Base-by-base conservation (phyloP, 306 rosid genomes). In the Fagus sylvatica region DNA sequence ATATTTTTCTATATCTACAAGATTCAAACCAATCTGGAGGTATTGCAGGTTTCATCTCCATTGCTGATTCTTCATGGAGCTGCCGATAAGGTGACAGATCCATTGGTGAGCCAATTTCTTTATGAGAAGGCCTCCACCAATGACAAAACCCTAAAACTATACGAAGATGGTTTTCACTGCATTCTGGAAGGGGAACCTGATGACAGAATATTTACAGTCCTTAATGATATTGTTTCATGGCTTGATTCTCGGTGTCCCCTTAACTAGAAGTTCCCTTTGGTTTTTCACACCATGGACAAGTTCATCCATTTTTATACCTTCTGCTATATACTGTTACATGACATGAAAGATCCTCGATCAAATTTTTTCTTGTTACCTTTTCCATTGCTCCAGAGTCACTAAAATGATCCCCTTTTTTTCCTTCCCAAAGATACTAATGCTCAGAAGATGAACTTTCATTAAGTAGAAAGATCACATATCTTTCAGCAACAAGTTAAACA, bases 101-200 rank as follows among this genome's bases (percentile, higher is more conserved):
- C 97, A 22, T 43, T 65, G 19, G 93, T 89, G 75, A 94, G 98
- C 72, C 84, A 79, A 69, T 91, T 79, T 89, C 95, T 94, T 11
- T 94, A 90, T 60, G 93, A 91, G 86, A 89, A 75, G 55, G 94
- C 98, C 1, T 88, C 93, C 6, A 86, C 93, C 80, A 79, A 80
- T 56, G 94, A 94, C 80, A 89, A 94, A 87, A 90, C 90, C 59
- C 78, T 91, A 15, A 85, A 88, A 83, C 85, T 89, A 7, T 90
- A 92, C 61, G 91, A 86, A 59, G 94, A 79, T 77, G 87, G 94
- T 30, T 90, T 78, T 83, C 96, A 94, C 61, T 85, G 88, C 85
- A 90, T 94, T 78, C 86, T 94, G 71, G 96, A 94, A 88, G 96
- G 98, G 46, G 98, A 94, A 85, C 87, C 96, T 4, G 96, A 94